Evolutionary conservation across 768 basidiomycete genomes (phyloP).

Genomic region (Termitomyces bulborhizus): DNA sequence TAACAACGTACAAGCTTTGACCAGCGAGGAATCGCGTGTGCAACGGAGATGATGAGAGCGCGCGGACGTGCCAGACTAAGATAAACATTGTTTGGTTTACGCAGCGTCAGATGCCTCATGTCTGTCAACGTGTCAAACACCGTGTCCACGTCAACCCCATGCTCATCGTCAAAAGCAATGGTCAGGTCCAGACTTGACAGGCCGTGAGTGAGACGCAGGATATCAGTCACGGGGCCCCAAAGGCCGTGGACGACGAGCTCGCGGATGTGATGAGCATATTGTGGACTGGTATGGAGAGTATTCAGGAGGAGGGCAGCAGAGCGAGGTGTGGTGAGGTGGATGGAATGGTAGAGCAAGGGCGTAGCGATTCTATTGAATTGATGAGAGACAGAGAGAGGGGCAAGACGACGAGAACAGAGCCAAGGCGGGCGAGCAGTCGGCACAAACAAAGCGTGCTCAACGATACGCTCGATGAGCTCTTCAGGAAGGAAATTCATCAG

Average conservation of each 20-base stretch:
- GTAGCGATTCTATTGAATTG: slow-evolving; percentile 50
- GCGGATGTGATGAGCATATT: slow-evolving; percentile 34
- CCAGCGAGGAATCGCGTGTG: slow-evolving; percentile 39
- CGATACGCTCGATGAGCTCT: slow-evolving; percentile 41
- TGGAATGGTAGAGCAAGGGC: slow-evolving; percentile 50
- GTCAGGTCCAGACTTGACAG: slow-evolving; percentile 30
- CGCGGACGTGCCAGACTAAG: slow-evolving; percentile 44
- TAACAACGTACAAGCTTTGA: slow-evolving; percentile 36
- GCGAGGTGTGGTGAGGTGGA: slow-evolving; percentile 34
- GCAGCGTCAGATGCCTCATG: slow-evolving; percentile 43
- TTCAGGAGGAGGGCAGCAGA: slow-evolving; percentile 35
- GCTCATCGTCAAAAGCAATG: slow-evolving; percentile 20
- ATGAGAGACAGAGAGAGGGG: slow-evolving; percentile 46
- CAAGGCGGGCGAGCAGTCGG: background rate
- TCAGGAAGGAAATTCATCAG: slow-evolving; percentile 18
- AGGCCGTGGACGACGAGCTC: slow-evolving; percentile 35
- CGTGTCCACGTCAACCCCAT: slow-evolving; percentile 25
- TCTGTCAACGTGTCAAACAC: slow-evolving; percentile 29
- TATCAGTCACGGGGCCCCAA: slow-evolving; percentile 30
- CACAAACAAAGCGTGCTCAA: slow-evolving; percentile 13
- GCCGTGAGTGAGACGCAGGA: slow-evolving; percentile 25
- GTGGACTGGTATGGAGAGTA: slow-evolving; percentile 30
- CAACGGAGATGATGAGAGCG: slow-evolving; percentile 38
- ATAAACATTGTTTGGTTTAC: slow-evolving; percentile 46
- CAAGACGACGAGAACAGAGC: slow-evolving; percentile 18